phyloP scores from a whole-genome alignment of 2,329 filamentous ascomycete species.

The Annulohypoxylon truncatum region DNA sequence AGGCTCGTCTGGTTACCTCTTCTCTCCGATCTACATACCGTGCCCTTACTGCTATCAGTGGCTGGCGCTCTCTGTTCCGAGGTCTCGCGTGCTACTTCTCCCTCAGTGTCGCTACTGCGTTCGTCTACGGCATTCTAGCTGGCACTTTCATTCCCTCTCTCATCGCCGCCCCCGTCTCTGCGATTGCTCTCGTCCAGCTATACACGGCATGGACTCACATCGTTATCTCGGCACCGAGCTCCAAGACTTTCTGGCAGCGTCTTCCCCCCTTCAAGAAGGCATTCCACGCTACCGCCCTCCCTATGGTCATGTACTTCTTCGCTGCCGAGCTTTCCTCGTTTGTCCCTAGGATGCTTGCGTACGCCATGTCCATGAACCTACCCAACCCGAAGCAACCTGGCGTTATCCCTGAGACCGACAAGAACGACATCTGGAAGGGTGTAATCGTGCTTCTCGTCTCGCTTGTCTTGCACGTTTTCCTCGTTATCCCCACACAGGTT shows the following conservation, averaged over 20 bases:
- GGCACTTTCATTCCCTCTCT: slow-evolving; percentile 54
- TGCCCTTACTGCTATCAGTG: slow-evolving; percentile 70
- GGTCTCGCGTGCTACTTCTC: slow-evolving; percentile 67
- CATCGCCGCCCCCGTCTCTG: slow-evolving; percentile 66
- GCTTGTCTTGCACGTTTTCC: slow-evolving; percentile 66
- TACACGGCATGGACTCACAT: slow-evolving; percentile 86
- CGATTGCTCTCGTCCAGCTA: slow-evolving; percentile 73
- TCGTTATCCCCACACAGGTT: slow-evolving; percentile 81
- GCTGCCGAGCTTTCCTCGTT: slow-evolving; percentile 62
- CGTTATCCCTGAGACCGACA: slow-evolving; percentile 53
- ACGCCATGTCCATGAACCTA: slow-evolving; percentile 60
- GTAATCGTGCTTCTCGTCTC: slow-evolving; percentile 59
- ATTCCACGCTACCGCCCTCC: slow-evolving; percentile 75
- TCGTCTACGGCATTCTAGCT: slow-evolving; percentile 60
- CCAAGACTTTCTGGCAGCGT: slow-evolving; percentile 73
- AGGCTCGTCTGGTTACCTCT: slow-evolving; percentile 59
- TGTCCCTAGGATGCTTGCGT: slow-evolving; percentile 61
- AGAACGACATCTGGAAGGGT: slow-evolving; percentile 59
- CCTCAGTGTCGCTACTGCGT: slow-evolving; percentile 50
- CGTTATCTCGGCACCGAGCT: slow-evolving; percentile 77
- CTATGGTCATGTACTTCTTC: slow-evolving; percentile 72
- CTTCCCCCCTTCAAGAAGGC: slow-evolving; percentile 73
- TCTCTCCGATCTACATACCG: slow-evolving; percentile 64
- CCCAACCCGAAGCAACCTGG: slow-evolving; percentile 54
- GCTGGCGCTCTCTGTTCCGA: slow-evolving; percentile 75